Conservation (phyloP, 345 rosid genomes). For the Brassica carinata region DNA sequence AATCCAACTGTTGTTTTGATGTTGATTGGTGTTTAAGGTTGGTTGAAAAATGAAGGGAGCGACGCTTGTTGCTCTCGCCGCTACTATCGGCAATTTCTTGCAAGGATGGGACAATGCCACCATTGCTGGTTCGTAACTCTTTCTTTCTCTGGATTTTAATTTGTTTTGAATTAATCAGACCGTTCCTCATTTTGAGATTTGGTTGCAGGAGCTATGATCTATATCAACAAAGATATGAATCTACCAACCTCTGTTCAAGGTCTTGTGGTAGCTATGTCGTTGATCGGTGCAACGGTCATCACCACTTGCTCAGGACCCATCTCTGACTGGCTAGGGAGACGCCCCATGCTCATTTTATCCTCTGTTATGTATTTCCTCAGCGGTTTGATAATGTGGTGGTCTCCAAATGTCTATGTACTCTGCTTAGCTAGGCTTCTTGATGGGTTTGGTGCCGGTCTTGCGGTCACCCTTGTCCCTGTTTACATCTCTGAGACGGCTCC, state of each 20-base stretch:
- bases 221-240: conserved; percentile 72
- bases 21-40: not conserved
- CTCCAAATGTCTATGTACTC: conserved; percentile 83
- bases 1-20: too few relatives aligned
- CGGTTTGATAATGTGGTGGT: conserved; percentile 91
- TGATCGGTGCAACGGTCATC: conserved; percentile 85
- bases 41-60: conserved; percentile 72
- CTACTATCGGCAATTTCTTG: conserved; percentile 89
- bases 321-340: conserved; percentile 93
- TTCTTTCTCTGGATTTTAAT: not conserved
- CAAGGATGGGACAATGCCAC: conserved; percentile 99
- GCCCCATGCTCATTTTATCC: conserved; percentile 88
- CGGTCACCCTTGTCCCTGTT: conserved; percentile 87
- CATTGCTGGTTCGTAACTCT: conserved; percentile 71
- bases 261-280: conserved; percentile 92
- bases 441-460: conserved; percentile 93
- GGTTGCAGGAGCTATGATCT: conserved; percentile 75
- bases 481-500: conserved; percentile 98
- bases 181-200: not conserved
- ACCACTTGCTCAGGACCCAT: conserved; percentile 95
- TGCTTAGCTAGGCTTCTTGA: conserved; percentile 81
- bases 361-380: conserved; percentile 77
- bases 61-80: conserved; percentile 85
- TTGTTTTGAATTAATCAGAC: not conserved
- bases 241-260: conserved; percentile 75